Base-by-base conservation (phyloP, 2,329 filamentous ascomycete species). In the Coccinonectria pachysandricola region DNA sequence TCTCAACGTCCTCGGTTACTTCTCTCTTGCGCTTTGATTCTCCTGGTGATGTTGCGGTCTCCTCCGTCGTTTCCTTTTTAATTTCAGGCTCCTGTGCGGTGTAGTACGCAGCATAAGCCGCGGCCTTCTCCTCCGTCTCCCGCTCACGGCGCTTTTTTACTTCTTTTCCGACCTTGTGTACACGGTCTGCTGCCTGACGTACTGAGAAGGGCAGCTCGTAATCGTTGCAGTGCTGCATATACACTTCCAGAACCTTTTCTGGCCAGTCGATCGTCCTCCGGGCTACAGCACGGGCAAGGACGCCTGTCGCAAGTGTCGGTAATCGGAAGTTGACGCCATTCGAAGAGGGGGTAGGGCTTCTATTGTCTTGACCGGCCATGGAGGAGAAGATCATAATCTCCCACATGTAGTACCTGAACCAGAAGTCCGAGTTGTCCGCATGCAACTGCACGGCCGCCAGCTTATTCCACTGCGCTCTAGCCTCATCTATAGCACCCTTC, bases 351-450 rank as follows among this genome's bases (percentile, higher is more conserved):
- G 64, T 69, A 2, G 66, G 62, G 32, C 70, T 71, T 32, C 67
- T 60, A 18, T 64, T 69, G 28, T 66, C 62, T 14, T 41, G 33
- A 8, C 35, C 35, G 31, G 33, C 26, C 11, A 52, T 57, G 5
- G 64, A 62, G 3, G 61, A 56, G 37, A 70, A 73, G 4, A 72
- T 45, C 31, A 80, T 67, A 66, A 96, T 79, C 56, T 96, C 91
- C 80, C 86, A 96, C 27, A 79, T 66, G 55, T 95, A 95, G 54
- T 85, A 95, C 21, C 78, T 75, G 29, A 87, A 68, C 91, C 91
- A 98, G 52, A 96, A 96, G 43, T 94, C 85, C 48, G 87, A 86
- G 42, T 76, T 87, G 42, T 85, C 73, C 15, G 76, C 75, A 30
- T 85, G 59, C 4, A 74, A 74, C 11, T 68, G 64, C n/a, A 71